phyloP scores from a whole-genome alignment of 306 rosid species.

The Rubus idaeus region DNA sequence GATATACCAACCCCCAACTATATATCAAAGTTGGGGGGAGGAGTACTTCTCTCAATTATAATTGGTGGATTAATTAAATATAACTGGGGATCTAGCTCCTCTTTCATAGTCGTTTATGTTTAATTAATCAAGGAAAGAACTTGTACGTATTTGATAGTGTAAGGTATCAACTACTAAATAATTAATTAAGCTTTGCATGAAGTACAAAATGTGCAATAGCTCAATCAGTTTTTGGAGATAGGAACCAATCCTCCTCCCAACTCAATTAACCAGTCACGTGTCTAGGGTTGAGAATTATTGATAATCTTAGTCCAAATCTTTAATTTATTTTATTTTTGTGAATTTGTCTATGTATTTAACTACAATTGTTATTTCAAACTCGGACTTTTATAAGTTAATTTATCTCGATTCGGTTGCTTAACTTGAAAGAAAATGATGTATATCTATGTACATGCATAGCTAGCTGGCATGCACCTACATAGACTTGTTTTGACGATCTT shows the following conservation, averaged over 20 bases:
- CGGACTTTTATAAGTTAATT: no score
- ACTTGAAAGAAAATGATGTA: no score
- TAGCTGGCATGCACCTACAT: no score
- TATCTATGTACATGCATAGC: no score
- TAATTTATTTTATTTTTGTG: background rate
- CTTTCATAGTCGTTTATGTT: background rate
- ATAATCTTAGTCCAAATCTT: background rate
- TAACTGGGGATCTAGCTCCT: background rate
- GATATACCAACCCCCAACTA: background rate
- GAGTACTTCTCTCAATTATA: slow-evolving; percentile 9
- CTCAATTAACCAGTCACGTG: background rate
- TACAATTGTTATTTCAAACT: background rate
- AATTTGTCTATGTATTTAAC: background rate
- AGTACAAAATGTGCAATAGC: slow-evolving; percentile 5
- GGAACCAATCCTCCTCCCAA: slow-evolving; percentile 1
- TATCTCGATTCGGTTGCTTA: no score
- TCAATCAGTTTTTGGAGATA: background rate
- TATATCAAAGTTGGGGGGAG: background rate
- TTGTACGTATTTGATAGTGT: background rate
- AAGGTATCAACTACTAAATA: background rate
- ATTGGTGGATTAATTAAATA: slow-evolving; percentile 4
- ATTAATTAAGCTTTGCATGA: background rate
- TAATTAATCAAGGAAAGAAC: background rate
- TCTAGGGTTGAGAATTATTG: background rate
- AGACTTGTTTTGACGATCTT: no score